phyloP scores from a whole-genome alignment of 2,329 filamentous ascomycete genomes.

The Annulohypoxylon truncatum region DNA sequence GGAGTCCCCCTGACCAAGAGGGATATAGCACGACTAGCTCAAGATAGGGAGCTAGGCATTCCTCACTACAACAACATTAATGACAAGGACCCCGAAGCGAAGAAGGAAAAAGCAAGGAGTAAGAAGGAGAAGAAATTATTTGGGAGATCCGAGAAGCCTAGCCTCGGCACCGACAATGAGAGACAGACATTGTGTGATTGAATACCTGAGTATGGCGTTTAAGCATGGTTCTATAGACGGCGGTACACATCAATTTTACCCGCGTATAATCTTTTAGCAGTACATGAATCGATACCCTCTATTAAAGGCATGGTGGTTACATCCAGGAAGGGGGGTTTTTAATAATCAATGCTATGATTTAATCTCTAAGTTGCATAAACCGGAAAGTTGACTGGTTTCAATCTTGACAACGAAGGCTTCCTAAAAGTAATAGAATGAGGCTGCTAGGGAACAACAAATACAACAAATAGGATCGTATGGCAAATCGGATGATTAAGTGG shows the following conservation, averaged over 20 bases:
- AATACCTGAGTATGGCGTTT: slow-evolving; percentile 23
- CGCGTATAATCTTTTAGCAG: slow-evolving; percentile 13
- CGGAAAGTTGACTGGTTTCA: background rate
- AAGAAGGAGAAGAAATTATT: slow-evolving; percentile 46
- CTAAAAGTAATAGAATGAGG: background rate
- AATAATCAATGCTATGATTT: background rate
- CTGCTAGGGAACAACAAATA: background rate
- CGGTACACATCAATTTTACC: slow-evolving; percentile 7
- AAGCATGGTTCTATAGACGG: slow-evolving; percentile 24
- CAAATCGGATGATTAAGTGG: background rate
- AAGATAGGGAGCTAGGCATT: slow-evolving; percentile 66
- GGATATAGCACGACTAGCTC: slow-evolving; percentile 62
- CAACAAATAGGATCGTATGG: background rate
- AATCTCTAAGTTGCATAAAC: background rate
- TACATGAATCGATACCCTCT: background rate
- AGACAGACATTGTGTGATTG: slow-evolving; percentile 35
- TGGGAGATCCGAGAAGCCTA: slow-evolving; percentile 36
- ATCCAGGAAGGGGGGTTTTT: background rate
- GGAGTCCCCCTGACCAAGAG: slow-evolving; percentile 72
- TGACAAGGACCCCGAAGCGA: slow-evolving; percentile 61
- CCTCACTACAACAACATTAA: slow-evolving; percentile 69
- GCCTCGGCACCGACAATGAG: slow-evolving; percentile 24
- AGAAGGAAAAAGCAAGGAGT: slow-evolving; percentile 54
- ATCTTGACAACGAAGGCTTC: background rate
- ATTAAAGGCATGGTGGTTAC: slow-evolving; percentile 4